A percentile compares a stretch with the other conserved stretches of the same genome.
Conservation (phyloP, 306 rosid species). For the Trifolium dubium region DNA sequence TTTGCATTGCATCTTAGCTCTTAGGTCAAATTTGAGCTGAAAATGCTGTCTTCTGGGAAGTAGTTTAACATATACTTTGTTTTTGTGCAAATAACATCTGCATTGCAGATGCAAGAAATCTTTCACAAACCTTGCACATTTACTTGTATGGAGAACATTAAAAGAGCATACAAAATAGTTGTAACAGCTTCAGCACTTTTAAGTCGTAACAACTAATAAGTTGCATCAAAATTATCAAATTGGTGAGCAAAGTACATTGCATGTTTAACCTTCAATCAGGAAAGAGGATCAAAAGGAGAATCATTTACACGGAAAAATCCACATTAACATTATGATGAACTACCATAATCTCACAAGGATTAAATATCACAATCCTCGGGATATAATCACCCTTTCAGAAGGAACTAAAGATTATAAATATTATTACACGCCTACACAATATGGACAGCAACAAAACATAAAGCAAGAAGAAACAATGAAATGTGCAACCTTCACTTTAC, state of each 20-base stretch:
- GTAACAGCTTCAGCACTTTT: too few relatives aligned
- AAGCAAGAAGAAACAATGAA: constrained; percentile 37
- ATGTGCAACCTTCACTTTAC: constrained; percentile 20
- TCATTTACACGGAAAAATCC: neutral
- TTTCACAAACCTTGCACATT: too few relatives aligned
- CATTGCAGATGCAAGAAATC: too few relatives aligned
- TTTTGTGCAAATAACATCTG: too few relatives aligned
- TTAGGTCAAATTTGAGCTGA: too few relatives aligned
- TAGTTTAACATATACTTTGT: too few relatives aligned
- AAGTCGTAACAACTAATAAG: neutral
- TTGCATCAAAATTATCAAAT: neutral
- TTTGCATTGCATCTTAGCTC: too few relatives aligned
- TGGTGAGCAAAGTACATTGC: neutral
- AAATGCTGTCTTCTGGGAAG: too few relatives aligned
- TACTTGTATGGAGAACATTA: too few relatives aligned
- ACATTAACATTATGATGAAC: constrained; percentile 32
- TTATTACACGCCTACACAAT: constrained; percentile 26
- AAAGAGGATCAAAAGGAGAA: constrained; percentile 6
- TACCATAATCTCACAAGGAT: constrained; percentile 35
- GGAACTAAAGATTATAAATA: constrained; percentile 23
- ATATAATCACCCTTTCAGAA: constrained; percentile 35
- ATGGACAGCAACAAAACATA: constrained; percentile 42
- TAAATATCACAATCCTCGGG: constrained; percentile 29
- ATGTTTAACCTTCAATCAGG: neutral
- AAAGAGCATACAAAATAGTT: too few relatives aligned